Evolutionary conservation across 345 rosid genomes (phyloP), one percentile per base, ranked within the genome.

Genomic region (Hibiscus mutabilis): DNA sequence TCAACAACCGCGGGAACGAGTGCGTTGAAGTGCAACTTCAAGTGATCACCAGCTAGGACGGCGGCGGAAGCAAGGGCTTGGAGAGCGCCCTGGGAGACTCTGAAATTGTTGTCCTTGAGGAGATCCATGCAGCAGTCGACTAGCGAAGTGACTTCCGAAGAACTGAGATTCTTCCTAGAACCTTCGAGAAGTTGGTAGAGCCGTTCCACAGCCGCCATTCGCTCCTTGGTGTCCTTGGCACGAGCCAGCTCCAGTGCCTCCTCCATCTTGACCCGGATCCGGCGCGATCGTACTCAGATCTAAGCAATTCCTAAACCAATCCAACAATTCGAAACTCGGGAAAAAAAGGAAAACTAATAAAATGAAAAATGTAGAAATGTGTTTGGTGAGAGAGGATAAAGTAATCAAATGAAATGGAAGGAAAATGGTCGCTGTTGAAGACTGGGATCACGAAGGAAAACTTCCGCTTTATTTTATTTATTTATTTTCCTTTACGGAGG

Each of bases 41-140:
- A 76, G 78, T 96, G 93, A 67, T 92, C 99, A 21, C 99, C 97
- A 24, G 99, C 88, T 6, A 96, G 86, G 29, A 96, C 98, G n/a
- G 98, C 99, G 35, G 99, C 99, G 27, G 99, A 96, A 52, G 99
- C 98, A 62, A 96, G 86, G n/a, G 96, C 87, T 86, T 89, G 98
- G 60, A 96, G 91, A 31, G 90, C 99, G 25, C 99, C 99, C 76
- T 92, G 94, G 24, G 96, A 92, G 49, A 96, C 97, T 73, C 82
- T 88, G 70, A 96, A 96, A 80, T 96, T 96, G 78, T 86, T 92
- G 81, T 96, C 99, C 80, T 84, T 92, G 70, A 96, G 87, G 76
- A 96, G 99, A 96, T 96, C 98, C 86, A 92, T 66, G 78, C 99
- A 96, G 73, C 88, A 90, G 72, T 96, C 99, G 19, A 96, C 96